phyloP scores from a whole-genome alignment of 345 rosid genomes.

The Eucalyptus brandiana region DNA sequence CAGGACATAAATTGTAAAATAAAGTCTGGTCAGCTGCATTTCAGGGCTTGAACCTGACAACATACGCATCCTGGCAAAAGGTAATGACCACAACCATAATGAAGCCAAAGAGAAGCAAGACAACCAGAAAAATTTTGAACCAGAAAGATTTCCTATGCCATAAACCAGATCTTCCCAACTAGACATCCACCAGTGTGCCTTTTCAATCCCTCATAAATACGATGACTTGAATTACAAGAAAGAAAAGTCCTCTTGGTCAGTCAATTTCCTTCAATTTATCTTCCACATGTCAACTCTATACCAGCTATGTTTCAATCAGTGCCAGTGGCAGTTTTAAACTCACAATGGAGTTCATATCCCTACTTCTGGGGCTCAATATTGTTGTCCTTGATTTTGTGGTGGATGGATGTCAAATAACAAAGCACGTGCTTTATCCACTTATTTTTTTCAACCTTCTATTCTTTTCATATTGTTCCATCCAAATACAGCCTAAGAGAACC shows the following conservation, averaged over 20 bases:
- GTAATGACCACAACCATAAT: neutral
- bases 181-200: neutral
- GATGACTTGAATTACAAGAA: neutral
- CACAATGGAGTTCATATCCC: neutral
- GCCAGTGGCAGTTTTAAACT: neutral
- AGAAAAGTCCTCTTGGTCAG: neutral
- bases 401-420: neutral
- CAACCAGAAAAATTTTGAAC: neutral
- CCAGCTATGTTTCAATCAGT: neutral
- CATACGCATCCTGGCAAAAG: neutral
- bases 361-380: neutral
- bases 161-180: neutral
- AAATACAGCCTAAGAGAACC: neutral
- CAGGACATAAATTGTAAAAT: neutral
- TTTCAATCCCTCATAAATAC: neutral
- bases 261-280: neutral
- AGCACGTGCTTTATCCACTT: neutral
- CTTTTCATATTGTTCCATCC: neutral
- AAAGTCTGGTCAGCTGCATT: neutral
- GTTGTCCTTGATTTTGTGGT: neutral
- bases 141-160: neutral
- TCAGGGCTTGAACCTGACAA: neutral
- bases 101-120: neutral
- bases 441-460: neutral
- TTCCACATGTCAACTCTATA: neutral